Percentiles rank a stretch among this genome's conserved stretches.
Conservation (phyloP, 176 grass and related monocot species). For the Ananas comosus region DNA sequence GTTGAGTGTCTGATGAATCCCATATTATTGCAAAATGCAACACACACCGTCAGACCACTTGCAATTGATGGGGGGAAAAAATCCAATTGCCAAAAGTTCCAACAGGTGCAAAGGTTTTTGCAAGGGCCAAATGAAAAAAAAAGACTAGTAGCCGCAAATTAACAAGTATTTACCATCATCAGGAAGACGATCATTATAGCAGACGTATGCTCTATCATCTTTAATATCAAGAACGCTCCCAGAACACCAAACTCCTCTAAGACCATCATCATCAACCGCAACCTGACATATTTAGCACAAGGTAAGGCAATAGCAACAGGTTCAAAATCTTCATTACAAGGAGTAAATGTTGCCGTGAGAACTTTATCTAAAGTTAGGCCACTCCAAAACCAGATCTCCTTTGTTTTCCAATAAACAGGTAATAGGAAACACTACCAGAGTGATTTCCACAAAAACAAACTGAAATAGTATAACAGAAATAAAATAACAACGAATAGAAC, state of each 20-base stretch:
- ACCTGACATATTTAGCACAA: constrained; percentile 38
- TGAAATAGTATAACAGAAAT: not conserved
- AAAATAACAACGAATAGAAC: not conserved
- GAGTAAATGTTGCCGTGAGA: not conserved
- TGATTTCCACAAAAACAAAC: too few species aligned
- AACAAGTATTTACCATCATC: constrained; percentile 40
- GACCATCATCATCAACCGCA: constrained; percentile 30
- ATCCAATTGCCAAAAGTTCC: not conserved
- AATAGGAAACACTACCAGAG: too few species aligned
- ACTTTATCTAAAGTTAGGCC: not conserved
- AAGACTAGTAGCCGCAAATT: not conserved
- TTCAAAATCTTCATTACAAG: not conserved
- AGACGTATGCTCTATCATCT: constrained; percentile 50
- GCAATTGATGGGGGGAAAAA: not conserved
- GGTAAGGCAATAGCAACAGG: not conserved
- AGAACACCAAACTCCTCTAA: constrained; percentile 71
- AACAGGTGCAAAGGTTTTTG: not conserved
- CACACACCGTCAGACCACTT: not conserved
- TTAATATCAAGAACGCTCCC: constrained; percentile 78
- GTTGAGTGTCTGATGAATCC: not conserved
- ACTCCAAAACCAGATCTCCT: too few species aligned
- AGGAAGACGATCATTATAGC: constrained; percentile 48
- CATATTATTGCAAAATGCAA: not conserved
- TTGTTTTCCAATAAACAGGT: too few species aligned
- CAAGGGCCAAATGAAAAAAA: not conserved